Percentiles rank a stretch among this genome's conserved stretches.
Evolutionary conservation across 2,329 filamentous ascomycete species (phyloP).

Genomic region (Didymella sp.): DNA sequence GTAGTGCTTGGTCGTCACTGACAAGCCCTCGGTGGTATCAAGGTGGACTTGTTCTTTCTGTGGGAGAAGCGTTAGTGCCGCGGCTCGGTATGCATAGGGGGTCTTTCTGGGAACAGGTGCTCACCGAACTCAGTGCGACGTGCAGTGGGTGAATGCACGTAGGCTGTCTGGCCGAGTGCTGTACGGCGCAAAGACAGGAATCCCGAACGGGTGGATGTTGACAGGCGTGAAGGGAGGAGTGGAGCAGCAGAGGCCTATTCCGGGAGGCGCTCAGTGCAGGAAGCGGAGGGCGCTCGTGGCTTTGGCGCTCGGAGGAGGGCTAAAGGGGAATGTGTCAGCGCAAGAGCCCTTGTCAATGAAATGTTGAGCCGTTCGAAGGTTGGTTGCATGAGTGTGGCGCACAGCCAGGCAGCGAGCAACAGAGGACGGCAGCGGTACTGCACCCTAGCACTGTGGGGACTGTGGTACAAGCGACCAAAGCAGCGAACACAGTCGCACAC

Average conservation of each 20-base stretch:
- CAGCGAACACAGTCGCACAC: conserved; percentile 44
- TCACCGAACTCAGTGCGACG: conserved; percentile 34
- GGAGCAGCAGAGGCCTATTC: conserved; percentile 30
- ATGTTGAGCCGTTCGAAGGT: conserved; percentile 36
- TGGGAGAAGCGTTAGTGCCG: conserved; percentile 39
- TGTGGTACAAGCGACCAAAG: conserved; percentile 42
- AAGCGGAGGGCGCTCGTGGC: conserved; percentile 37
- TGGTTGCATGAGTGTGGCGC: conserved; percentile 49
- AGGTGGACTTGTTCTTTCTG: conserved; percentile 42
- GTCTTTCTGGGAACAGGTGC: conserved; percentile 26
- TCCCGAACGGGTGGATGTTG: conserved; percentile 31
- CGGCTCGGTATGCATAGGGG: conserved; percentile 27
- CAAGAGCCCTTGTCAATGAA: conserved; percentile 30
- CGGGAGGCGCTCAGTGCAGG: conserved; percentile 25
- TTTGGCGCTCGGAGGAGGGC: conserved; percentile 29
- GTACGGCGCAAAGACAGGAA: conserved; percentile 26
- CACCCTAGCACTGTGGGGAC: conserved; percentile 39
- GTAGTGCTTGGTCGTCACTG: conserved; percentile 37
- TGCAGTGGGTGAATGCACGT: conserved; percentile 28
- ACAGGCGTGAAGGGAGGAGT: conserved; percentile 29
- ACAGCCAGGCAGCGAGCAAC: conserved; percentile 43
- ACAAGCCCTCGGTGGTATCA: conserved; percentile 39
- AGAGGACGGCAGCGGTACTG: conserved; percentile 45
- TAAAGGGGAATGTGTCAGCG: conserved; percentile 40
- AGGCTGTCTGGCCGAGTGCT: conserved; percentile 23